Evolutionary conservation across 108 stramenopile genomes (phyloP), one percentile per base, ranked within the genome.

Genomic region (Nitzschia sp.): DNA sequence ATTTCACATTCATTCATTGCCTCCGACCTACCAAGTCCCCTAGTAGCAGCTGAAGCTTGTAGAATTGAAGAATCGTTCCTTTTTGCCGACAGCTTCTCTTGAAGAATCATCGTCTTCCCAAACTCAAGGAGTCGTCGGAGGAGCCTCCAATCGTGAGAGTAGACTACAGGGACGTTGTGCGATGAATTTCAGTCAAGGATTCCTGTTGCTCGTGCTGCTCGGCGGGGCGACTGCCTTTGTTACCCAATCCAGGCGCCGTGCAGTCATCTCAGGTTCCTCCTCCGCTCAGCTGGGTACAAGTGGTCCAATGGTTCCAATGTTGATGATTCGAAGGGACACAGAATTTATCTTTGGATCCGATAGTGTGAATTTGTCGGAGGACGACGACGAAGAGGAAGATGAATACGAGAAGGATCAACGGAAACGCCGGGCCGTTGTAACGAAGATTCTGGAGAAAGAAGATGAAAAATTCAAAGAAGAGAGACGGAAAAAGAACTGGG

Each of bases 381-480:
- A 59, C 19, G 72, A 73, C 17, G 56, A 52, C 16, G 30, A 38
- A 5, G 60, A 52, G 8, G 29, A 72, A 19, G 41, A 36, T 31
- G 33, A 33, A 15, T 62, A 66, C 22, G 27, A 19, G 35, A 61
- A 8, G 0, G 59, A 62, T 22, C 31, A 47, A 53, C 21, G 21
- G 15, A 53, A 75, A 22, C 61, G 64, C 31, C 45, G 66, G 4
- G 64, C 55, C n/a, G 45, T 66, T 2, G 59, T 92, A 19, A 30
- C 85, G 29, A 26, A 64, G 29, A 30, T 83, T 25, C 53, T 93
- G 61, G 80, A 83, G 8, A 79, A 81, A 48, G 78, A 86, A 45
- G 87, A 93, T 66, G 62, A 59, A 23, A 68, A 78, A 45, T 90
- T 89, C 71, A 81, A 74, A 45, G 80, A 79, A 56, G 82, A 87